phyloP scores from a whole-genome alignment of 2,329 filamentous ascomycete genomes.

The Claviceps maximensis region DNA sequence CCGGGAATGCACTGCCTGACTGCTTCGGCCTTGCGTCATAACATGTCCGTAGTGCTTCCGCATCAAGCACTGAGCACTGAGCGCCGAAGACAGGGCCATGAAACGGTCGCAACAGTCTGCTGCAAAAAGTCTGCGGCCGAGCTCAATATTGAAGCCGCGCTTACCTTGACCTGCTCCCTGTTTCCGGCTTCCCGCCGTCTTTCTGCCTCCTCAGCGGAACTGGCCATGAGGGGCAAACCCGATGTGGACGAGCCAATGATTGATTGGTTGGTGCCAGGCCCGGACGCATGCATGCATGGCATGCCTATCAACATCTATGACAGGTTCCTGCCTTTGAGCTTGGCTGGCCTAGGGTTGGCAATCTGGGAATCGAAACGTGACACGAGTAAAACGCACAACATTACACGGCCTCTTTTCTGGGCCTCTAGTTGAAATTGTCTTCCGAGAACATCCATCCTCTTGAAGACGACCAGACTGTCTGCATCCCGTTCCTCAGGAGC shows the following conservation, averaged over 20 bases:
- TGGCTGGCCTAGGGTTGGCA: not conserved
- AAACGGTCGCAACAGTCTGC: not conserved
- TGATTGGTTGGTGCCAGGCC: not conserved
- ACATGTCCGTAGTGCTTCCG: no score
- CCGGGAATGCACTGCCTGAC: not conserved
- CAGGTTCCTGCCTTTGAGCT: not conserved
- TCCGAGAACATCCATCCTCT: not conserved
- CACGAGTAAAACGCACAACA: not conserved
- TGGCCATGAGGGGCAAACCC: not conserved
- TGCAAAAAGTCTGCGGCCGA: no score
- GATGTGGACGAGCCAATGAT: no score
- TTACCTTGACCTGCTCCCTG: not conserved
- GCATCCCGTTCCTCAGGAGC: not conserved
- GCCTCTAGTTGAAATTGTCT: not conserved
- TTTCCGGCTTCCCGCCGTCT: no score
- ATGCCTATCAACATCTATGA: not conserved
- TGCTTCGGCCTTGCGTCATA: not conserved
- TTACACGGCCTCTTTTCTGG: not conserved
- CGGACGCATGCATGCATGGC: not conserved
- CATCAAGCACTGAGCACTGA: no score
- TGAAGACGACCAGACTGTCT: not conserved
- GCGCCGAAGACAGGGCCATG: no score
- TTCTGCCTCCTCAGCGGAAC: no score
- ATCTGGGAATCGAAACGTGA: not conserved
- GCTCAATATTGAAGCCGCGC: no score